Conservation (phyloP, 2,329 filamentous ascomycete species). For the Aspergillus vadensis region DNA sequence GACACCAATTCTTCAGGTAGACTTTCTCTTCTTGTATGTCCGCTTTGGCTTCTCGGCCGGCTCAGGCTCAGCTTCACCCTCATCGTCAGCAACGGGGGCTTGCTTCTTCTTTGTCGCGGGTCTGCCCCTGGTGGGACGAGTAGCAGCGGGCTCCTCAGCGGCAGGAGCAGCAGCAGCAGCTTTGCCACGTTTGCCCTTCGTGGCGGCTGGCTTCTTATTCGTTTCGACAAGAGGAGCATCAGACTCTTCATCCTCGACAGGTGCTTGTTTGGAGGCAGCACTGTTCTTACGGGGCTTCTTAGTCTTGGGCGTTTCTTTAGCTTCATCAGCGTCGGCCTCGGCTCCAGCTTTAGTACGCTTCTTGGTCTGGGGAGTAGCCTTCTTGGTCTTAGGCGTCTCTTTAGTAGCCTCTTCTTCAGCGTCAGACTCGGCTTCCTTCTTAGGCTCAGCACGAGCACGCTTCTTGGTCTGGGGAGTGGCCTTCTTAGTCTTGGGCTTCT, state of each 20-base stretch:
- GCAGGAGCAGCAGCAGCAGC: constrained; percentile 7
- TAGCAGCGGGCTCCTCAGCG: constrained; percentile 8
- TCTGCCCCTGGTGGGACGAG: not conserved
- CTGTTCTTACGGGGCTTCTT: constrained; percentile 19
- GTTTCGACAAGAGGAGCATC: constrained; percentile 16
- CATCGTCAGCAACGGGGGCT: constrained; percentile 12
- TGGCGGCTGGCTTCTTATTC: constrained; percentile 25
- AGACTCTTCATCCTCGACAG: constrained; percentile 1
- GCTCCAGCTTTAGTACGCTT: constrained; percentile 5
- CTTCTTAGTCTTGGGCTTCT: constrained; percentile 13
- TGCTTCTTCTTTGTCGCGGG: constrained; percentile 1
- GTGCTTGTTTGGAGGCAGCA: constrained; percentile 12
- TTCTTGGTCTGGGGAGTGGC: constrained; percentile 14
- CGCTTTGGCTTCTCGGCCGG: constrained; percentile 29
- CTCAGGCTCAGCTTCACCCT: constrained; percentile 21
- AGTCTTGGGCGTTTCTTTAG: constrained; percentile 18
- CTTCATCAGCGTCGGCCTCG: constrained; percentile 3
- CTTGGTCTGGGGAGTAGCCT: constrained; percentile 13
- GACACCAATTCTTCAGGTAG: constrained; percentile 9
- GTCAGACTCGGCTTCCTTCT: constrained; percentile 16
- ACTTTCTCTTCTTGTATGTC: constrained; percentile 25
- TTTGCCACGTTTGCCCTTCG: constrained; percentile 15
- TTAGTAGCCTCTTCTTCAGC: constrained; percentile 2
- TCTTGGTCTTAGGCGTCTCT: constrained; percentile 19
- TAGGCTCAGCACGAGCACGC: constrained; percentile 17